Evolutionary conservation across 208 protist genomes (phyloP), one percentile per base, ranked within the genome.

Genomic region (Strigomonas culicis): DNA sequence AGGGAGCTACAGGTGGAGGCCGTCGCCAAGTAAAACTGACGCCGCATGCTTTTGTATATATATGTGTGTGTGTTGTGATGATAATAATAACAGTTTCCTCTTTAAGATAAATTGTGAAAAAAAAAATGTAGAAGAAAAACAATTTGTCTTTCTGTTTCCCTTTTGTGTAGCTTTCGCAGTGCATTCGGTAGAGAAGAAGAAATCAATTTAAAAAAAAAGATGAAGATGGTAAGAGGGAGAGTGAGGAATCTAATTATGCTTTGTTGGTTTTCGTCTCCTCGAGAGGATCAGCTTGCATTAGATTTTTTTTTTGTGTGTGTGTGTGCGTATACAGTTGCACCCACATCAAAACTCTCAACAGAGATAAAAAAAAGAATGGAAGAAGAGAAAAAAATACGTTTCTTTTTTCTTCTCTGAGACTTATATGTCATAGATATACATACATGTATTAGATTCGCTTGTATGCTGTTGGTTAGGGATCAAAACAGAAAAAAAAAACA

Each of bases 401-500:
- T n/a, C n/a, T n/a, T n/a, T n/a, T n/a, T n/a, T n/a, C n/a, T n/a
- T n/a, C n/a, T n/a, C n/a, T n/a, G n/a, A n/a, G n/a, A n/a, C n/a
- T n/a, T n/a, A n/a, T n/a, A n/a, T n/a, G n/a, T n/a, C n/a, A n/a
- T n/a, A n/a, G n/a, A n/a, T n/a, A n/a, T n/a, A n/a, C n/a, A n/a
- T n/a, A n/a, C n/a, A n/a, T n/a, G n/a, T n/a, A n/a, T n/a, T n/a
- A n/a, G n/a, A n/a, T n/a, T n/a, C n/a, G n/a, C n/a, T n/a, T n/a
- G n/a, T n/a, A n/a, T n/a, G n/a, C n/a, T 22, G 15, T 6, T 39
- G 30, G 19, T 11, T 11, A 41, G 51, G 21, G 2, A 41, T 19
- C 47, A 44, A 74, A n/a, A 58, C 36, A 51, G 34, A 75, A 63
- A 64, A 52, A 72, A 53, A 68, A 27, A 27, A 21, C n/a, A 10